Conservation (phyloP, 2,329 filamentous ascomycete genomes). For the Camptophora hylomeconis region DNA sequence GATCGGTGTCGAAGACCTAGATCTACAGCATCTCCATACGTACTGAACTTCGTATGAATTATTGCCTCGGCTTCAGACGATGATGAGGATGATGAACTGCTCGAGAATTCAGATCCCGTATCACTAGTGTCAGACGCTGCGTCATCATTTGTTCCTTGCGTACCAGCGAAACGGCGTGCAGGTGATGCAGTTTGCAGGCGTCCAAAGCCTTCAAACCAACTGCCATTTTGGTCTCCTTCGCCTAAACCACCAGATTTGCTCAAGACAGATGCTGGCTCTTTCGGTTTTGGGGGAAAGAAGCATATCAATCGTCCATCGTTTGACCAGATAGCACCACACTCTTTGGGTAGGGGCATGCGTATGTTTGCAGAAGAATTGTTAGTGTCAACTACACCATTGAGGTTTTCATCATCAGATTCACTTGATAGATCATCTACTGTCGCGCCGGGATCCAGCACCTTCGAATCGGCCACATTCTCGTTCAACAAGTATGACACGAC, state of each 20-base stretch:
- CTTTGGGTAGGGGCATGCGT: conserved; percentile 50
- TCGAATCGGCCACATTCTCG: conserved; percentile 43
- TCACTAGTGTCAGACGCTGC: conserved; percentile 33
- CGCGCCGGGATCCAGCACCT: conserved; percentile 30
- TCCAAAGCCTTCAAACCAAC: conserved; percentile 52
- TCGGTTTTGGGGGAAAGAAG: conserved; percentile 42
- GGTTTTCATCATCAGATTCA: conserved; percentile 55
- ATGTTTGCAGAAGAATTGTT: conserved; percentile 42
- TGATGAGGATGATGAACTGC: conserved; percentile 35
- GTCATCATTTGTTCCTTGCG: conserved; percentile 26
- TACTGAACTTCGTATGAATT: too few species aligned
- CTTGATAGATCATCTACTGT: conserved; percentile 66
- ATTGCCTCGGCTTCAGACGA: conserved; percentile 32
- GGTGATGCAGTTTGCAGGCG: conserved; percentile 41
- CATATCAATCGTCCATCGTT: conserved; percentile 44
- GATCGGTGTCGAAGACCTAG: conserved; percentile 37
- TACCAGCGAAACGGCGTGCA: conserved; percentile 33
- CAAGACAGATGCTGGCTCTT: conserved; percentile 36
- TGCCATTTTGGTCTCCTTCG: conserved; percentile 34
- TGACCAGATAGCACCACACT: conserved; percentile 45
- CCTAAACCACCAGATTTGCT: conserved; percentile 37
- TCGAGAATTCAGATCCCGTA: conserved; percentile 48
- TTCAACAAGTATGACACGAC: conserved; percentile 40
- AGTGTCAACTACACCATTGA: conserved; percentile 19
- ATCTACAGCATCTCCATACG: too few species aligned